Evolutionary conservation across 2,329 filamentous ascomycete genomes (phyloP).

Genomic region (Arthrobotrys megalospora): DNA sequence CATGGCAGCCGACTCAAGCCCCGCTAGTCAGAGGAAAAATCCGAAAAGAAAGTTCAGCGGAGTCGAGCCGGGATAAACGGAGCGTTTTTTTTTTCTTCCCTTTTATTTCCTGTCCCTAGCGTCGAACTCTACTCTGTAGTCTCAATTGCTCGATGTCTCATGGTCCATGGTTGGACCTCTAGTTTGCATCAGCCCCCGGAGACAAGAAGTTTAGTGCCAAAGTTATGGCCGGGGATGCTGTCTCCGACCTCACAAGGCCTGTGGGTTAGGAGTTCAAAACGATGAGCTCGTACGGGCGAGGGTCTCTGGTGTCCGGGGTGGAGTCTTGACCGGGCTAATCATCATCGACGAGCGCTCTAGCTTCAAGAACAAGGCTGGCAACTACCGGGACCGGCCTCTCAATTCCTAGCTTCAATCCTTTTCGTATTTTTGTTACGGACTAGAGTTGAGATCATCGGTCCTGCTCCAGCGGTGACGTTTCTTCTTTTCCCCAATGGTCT

Average conservation of each 20-base stretch:
- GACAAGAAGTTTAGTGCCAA: conserved; percentile 22
- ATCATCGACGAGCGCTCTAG: conserved; percentile 30
- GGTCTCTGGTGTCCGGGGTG: conserved; percentile 51
- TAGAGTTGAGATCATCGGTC: conserved; percentile 20
- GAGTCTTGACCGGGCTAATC: conserved; percentile 50
- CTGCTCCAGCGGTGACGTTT: conserved; percentile 7
- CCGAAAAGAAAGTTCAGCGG: conserved; percentile 41
- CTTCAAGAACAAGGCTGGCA: conserved; percentile 30
- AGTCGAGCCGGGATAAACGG: conserved; percentile 56
- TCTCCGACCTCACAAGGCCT: conserved; percentile 23
- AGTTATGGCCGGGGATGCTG: conserved; percentile 48
- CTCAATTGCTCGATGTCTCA: conserved; percentile 37
- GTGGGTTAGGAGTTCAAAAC: conserved; percentile 21
- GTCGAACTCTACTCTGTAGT: conserved; percentile 18
- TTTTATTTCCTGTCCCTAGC: conserved; percentile 40
- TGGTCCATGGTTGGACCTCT: conserved; percentile 47
- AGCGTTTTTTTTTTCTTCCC: conserved; percentile 55
- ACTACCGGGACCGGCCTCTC: conserved; percentile 41
- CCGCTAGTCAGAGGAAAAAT: conserved; percentile 26
- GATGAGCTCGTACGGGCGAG: conserved; percentile 48
- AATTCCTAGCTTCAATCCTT: conserved; percentile 18
- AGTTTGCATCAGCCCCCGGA: conserved; percentile 39
- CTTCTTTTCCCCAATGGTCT: conserved; percentile 6
- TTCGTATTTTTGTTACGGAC: conserved; percentile 41
- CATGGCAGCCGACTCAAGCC: neutral